These are phyloP conservation scores for Fusarium camptoceras DNA, from an alignment of 2,329 filamentous ascomycete genomes.

Conservation along the genomic window DNA sequence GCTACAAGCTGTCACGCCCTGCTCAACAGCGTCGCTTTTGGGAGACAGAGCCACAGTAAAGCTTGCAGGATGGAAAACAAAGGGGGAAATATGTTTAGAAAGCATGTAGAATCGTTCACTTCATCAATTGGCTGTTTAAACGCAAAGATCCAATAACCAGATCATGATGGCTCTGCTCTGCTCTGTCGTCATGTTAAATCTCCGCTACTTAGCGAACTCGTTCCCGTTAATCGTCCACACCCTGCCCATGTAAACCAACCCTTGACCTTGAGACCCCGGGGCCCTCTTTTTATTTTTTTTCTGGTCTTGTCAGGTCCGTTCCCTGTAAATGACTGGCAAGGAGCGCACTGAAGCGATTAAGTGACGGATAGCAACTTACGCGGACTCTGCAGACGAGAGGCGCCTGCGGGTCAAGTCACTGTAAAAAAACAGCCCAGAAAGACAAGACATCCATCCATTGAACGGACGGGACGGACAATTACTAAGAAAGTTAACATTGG, in stretches of 20 bases:
- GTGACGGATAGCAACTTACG: neutral
- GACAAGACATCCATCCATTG: neutral
- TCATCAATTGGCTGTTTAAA: conserved; percentile 14
- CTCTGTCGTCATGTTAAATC: conserved; percentile 28
- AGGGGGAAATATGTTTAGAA: neutral
- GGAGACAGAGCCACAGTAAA: conserved; percentile 1
- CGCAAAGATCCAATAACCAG: neutral
- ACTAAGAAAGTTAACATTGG: conserved; percentile 26
- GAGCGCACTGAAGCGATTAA: conserved; percentile 12
- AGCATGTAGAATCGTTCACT: neutral
- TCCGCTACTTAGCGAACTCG: conserved; percentile 37
- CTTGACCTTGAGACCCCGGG: conserved; percentile 27
- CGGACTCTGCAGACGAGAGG: conserved; percentile 16
- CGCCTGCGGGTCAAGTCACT: conserved; percentile 22
- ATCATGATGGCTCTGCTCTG: neutral
- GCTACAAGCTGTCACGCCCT: conserved; percentile 19
- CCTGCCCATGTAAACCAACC: conserved; percentile 14
- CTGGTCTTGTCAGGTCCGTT: conserved; percentile 2
- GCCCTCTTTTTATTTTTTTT: conserved; percentile 36
- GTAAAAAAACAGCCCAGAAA: neutral
- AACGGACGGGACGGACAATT: conserved; percentile 28
- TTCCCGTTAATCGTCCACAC: conserved; percentile 36
- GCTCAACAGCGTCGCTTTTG: conserved; percentile 10
- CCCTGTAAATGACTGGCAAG: conserved; percentile 15
- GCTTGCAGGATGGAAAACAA: neutral